Evolutionary conservation across 1,284 basidiomycete genomes (phyloP).

Genomic region (Earliella scabrosa): DNA sequence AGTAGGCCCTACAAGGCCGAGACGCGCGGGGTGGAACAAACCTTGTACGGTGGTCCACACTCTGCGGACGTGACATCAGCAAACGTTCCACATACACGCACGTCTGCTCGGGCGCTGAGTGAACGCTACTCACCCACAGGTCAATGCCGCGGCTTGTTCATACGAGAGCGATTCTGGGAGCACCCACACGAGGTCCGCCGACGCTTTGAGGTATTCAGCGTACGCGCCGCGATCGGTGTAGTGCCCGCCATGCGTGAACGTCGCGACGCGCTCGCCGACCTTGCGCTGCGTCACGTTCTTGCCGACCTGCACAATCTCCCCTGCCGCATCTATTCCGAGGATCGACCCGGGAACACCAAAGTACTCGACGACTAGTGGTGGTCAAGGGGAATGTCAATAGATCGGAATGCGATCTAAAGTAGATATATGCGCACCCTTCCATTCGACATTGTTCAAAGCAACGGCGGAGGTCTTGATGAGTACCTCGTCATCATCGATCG

Average conservation of each 20-base stretch:
- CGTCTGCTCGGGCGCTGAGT: not conserved
- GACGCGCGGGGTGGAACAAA: conserved; percentile 31
- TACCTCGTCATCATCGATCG: conserved; percentile 23
- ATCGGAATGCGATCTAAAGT: not conserved
- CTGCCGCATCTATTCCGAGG: conserved; percentile 32
- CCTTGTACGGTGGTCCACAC: conserved; percentile 41
- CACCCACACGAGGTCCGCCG: conserved; percentile 37
- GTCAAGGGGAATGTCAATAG: conserved; percentile 19
- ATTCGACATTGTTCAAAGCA: conserved; percentile 8
- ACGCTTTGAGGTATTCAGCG: conserved; percentile 45
- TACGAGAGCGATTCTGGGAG: conserved; percentile 36
- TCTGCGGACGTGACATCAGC: conserved; percentile 5
- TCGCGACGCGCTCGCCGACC: conserved; percentile 33
- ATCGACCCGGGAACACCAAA: conserved; percentile 25
- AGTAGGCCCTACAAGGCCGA: conserved; percentile 31
- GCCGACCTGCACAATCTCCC: conserved; percentile 30
- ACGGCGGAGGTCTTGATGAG: conserved; percentile 28
- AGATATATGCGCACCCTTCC: not conserved
- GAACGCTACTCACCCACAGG: conserved; percentile 33
- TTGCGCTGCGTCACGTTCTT: conserved; percentile 25
- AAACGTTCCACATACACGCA: not conserved
- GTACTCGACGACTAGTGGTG: not conserved
- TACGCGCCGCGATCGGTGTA: conserved; percentile 39
- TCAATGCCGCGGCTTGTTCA: conserved; percentile 39
- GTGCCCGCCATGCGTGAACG: conserved; percentile 30